These are phyloP conservation scores for Prunus fruticosa DNA, from an alignment of 306 rosid species.

Conservation along the genomic window DNA sequence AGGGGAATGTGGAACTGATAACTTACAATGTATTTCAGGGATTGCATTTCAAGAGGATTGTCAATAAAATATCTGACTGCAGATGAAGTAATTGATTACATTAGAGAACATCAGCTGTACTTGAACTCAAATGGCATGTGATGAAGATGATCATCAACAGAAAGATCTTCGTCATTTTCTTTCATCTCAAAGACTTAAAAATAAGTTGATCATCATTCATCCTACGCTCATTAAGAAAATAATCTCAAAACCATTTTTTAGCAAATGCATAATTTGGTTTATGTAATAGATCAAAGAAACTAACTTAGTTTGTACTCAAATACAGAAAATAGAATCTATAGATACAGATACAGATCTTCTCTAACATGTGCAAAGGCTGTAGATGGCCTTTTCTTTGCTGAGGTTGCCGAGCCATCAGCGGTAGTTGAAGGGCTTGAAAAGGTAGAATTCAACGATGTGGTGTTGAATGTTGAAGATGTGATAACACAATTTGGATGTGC, in stretches of 20 bases:
- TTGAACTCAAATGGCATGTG: constrained; percentile 36
- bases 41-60: constrained; percentile 80
- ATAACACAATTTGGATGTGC: too few species aligned
- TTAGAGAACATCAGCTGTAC: constrained; percentile 49
- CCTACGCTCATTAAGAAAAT: background rate
- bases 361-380: background rate
- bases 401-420: background rate
- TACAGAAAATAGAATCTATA: too few species aligned
- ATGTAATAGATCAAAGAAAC: background rate
- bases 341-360: too few species aligned
- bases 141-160: background rate
- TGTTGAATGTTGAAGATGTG: too few species aligned
- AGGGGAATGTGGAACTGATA: background rate
- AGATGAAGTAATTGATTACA: constrained; percentile 77
- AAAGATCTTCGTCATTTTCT: background rate
- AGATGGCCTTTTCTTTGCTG: background rate
- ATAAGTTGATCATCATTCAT: background rate
- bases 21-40: constrained; percentile 45
- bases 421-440: background rate
- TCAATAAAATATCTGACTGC: constrained; percentile 72
- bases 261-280: background rate
- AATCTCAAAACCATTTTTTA: background rate
- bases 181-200: too few species aligned
- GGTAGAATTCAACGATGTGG: background rate
- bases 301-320: too few species aligned